A percentile compares a stretch with the other conserved stretches of the same genome.
Conservation (phyloP, 2,329 filamentous ascomycete species). For the Colletotrichum phormii region DNA sequence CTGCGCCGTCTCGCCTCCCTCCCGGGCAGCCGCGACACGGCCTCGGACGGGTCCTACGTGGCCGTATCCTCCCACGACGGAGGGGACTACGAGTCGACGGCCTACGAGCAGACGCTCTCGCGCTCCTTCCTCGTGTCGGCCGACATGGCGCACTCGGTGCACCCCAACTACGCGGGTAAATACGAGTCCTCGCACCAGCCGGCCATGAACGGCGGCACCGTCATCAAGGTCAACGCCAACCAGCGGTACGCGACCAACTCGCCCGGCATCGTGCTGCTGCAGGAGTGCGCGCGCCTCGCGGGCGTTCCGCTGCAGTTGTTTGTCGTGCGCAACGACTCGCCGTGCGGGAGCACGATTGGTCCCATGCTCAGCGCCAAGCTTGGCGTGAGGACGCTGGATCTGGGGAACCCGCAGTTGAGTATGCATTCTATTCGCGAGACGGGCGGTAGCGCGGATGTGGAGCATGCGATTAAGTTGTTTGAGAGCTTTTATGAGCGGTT, state of each 20-base stretch:
- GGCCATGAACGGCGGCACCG: slow-evolving; percentile 94
- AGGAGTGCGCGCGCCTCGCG: slow-evolving; percentile 81
- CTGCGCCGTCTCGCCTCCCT: slow-evolving; percentile 88
- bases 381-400: slow-evolving; percentile 88
- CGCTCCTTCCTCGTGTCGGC: slow-evolving; percentile 95
- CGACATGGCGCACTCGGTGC: slow-evolving; percentile 96
- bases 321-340: slow-evolving; percentile 94
- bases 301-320: slow-evolving; percentile 94
- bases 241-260: slow-evolving; percentile 97
- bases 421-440: slow-evolving; percentile 99
- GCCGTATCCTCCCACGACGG: slow-evolving; percentile 63
- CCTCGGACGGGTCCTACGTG: slow-evolving; percentile 73
- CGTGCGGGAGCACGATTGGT: slow-evolving; percentile 95
- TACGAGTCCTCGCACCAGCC: slow-evolving; percentile 93
- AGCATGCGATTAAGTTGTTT: slow-evolving; percentile 87
- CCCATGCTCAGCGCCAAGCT: slow-evolving; percentile 93
- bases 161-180: slow-evolving; percentile 93
- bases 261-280: slow-evolving; percentile 90
- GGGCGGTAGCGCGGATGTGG: slow-evolving; percentile 87
- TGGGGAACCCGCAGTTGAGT: slow-evolving; percentile 93
- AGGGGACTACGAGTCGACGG: slow-evolving; percentile 73
- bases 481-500: slow-evolving; percentile 88
- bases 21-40: slow-evolving; percentile 66
- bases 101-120: slow-evolving; percentile 92
- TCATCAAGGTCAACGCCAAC: slow-evolving; percentile 99